A percentile compares a stretch with the other conserved stretches of the same genome.
Evolutionary conservation across 257 asterid species (phyloP).

Genomic region (Leptodermis oblonga): DNA sequence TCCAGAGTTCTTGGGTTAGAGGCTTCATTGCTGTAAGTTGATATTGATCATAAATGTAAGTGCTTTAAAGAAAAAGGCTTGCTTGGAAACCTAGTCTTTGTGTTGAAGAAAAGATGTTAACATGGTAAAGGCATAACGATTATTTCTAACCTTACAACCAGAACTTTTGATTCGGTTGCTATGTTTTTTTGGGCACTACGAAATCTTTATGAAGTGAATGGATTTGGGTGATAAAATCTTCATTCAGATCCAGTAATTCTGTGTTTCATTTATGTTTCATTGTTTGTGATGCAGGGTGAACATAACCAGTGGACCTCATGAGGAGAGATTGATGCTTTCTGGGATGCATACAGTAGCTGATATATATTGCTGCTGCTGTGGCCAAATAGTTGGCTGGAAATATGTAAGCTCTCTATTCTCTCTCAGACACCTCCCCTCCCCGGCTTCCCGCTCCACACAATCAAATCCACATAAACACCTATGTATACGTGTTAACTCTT

Average conservation of each 20-base stretch:
- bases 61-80: not conserved
- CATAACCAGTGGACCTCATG: constrained; percentile 54
- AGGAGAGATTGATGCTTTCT: constrained; percentile 76
- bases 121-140: not conserved
- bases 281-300: constrained; percentile 40
- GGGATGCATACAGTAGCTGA: constrained; percentile 81
- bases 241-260: not conserved
- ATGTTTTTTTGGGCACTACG: not conserved
- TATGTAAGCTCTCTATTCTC: constrained; percentile 41
- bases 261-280: not conserved
- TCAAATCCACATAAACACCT: not conserved
- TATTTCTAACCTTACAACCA: not conserved
- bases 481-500: not conserved
- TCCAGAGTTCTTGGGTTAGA: not conserved
- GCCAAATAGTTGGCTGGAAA: constrained; percentile 88
- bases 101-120: not conserved
- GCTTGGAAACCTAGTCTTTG: not conserved
- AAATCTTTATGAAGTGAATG: not conserved
- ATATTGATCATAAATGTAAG: not conserved
- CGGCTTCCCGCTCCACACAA: not conserved
- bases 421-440: not conserved
- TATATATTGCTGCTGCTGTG: constrained; percentile 71
- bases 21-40: not conserved
- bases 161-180: not conserved
- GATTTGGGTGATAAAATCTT: not conserved